Base-by-base conservation (phyloP, 805 yeast genomes). In the Kuraishia floccosa region DNA sequence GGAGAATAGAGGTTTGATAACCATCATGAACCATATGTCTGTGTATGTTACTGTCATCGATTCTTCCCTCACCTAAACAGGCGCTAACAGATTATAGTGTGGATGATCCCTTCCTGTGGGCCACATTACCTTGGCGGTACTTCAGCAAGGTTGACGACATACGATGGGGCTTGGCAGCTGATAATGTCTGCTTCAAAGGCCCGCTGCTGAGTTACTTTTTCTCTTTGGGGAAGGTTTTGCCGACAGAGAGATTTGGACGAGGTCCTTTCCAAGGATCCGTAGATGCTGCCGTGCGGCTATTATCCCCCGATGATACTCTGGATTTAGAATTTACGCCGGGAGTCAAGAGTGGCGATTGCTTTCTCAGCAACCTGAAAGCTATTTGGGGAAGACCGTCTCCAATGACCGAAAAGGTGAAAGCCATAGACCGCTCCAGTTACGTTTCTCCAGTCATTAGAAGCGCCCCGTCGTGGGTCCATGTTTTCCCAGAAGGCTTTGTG, bases 131-230 rank as follows among this genome's bases (percentile, higher is more conserved):
- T 0, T 66, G 76, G 70, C 63, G 72, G 24, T 71, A 69, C 41
- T 80, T 72, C 41, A 52, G 59, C 10, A 70, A 73, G 34, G 56
- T 81, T 12, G 80, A 75, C 38, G 67, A 71, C 32, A 72, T 85
- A 32, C 65, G 98, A 45, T 89, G 97, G 97, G 87, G 96, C 4
- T 62, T 91, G 33, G 98, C 94, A 0, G 98, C 98, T 8, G 72
- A 78, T 30, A 87, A 91, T 50, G 72, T 89, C 24, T 89, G 97
- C 49, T 89, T 91, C 54, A 68, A 73, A 16, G 69, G 60, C 36
- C 54, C 52, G 17, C 42, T 63, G 3, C 49, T 68, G 2, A 53
- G 74, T 6, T 63, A 47, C 14, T 87, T 85, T 48, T 89, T 89
- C 60, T 73, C 86, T 17, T 54, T 85, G 37, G 98, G 98, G 3